phyloP scores from a whole-genome alignment of 2,329 filamentous ascomycete genomes.

The Xylariaceae sp. region DNA sequence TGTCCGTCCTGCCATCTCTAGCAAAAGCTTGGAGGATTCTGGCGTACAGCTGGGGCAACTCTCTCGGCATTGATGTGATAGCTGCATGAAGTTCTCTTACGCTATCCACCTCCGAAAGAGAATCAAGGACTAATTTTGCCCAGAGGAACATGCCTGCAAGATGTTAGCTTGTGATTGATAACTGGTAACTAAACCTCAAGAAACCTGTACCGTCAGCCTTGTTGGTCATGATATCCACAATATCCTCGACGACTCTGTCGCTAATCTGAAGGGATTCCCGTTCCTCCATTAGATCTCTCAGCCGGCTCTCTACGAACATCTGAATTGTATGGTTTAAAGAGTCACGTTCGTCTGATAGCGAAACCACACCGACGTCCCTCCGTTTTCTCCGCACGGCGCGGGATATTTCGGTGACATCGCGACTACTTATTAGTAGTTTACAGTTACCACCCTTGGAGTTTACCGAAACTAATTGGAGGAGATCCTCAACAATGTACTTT shows the following conservation, averaged over 20 bases:
- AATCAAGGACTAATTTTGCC: constrained; percentile 10
- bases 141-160: constrained; percentile 13
- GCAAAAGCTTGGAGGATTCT: constrained; percentile 5
- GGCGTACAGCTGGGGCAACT: constrained; percentile 6
- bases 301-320: not conserved
- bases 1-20: constrained; percentile 1
- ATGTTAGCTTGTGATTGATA: not conserved
- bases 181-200: not conserved
- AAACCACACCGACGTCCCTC: not conserved
- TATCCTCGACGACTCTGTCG: not conserved
- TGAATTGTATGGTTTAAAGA: constrained; percentile 4
- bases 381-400: not conserved
- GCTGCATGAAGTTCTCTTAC: constrained; percentile 8
- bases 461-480: not conserved
- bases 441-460: constrained; percentile 3
- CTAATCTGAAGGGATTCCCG: constrained; percentile 1
- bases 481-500: constrained; percentile 8
- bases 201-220: constrained; percentile 10
- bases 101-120: constrained; percentile 10
- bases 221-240: constrained; percentile 2
- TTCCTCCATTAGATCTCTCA: constrained; percentile 3
- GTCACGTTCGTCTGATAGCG: constrained; percentile 2
- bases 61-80: constrained; percentile 14
- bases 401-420: constrained; percentile 10
- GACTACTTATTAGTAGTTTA: constrained; percentile 14